phyloP scores from a whole-genome alignment of 768 basidiomycete genomes.

The Amanita molliuscula region DNA sequence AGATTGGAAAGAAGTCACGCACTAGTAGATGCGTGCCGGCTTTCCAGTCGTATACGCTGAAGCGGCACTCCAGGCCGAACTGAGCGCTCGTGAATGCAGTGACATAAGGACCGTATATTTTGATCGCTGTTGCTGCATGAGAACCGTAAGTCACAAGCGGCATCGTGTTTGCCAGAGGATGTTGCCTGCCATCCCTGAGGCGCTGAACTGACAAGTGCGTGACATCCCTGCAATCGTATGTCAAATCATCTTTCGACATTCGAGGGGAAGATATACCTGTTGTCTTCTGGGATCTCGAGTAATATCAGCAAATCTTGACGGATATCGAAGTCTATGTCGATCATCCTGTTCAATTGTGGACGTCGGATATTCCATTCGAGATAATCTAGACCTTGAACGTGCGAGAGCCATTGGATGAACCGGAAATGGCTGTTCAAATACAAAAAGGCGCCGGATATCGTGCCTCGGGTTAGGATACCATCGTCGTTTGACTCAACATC shows the following conservation, averaged over 20 bases:
- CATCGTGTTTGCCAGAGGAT: constrained; percentile 26
- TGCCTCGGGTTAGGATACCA: background rate
- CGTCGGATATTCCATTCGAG: constrained; percentile 31
- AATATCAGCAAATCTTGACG: constrained; percentile 53
- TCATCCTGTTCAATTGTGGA: constrained; percentile 15
- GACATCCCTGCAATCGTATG: background rate
- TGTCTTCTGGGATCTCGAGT: constrained; percentile 19
- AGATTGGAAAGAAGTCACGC: background rate
- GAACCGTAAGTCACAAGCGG: background rate
- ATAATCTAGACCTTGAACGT: constrained; percentile 31
- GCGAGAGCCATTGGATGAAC: constrained; percentile 41
- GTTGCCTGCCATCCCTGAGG: constrained; percentile 32
- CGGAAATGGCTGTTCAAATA: constrained; percentile 5
- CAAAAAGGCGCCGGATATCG: background rate
- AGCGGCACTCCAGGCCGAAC: background rate
- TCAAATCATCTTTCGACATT: background rate
- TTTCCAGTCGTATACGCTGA: constrained; percentile 1
- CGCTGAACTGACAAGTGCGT: constrained; percentile 22
- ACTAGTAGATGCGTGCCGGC: background rate
- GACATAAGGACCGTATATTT: constrained; percentile 2
- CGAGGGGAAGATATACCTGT: background rate
- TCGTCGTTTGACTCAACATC: background rate
- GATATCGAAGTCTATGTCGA: constrained; percentile 54
- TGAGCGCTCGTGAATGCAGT: background rate
- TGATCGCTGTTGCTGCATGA: background rate